Base-by-base conservation (phyloP, 2,329 filamentous ascomycete genomes). In the Apiospora kogelbergensis region DNA sequence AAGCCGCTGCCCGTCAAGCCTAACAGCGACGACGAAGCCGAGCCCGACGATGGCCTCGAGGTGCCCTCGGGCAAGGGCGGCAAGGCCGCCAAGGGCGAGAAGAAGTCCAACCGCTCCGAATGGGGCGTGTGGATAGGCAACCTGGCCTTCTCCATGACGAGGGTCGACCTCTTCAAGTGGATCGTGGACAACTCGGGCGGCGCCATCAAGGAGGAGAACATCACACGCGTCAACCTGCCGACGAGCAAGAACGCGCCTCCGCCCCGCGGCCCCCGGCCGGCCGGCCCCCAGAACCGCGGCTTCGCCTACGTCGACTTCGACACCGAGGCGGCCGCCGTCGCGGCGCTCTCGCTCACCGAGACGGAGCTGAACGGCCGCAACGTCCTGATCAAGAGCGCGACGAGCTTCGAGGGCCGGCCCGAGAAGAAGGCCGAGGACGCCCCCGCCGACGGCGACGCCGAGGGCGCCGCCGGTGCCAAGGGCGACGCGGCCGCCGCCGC, bases 91-190 rank as follows among this genome's bases (percentile, higher is more conserved):
- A 79, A 81, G 45, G 77, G 81, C 68, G 81, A 81, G 70, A 80
- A 81, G 69, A 75, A 79, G 46, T 84, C 86, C 73, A 82, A 84
- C 74, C 91, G 93, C 70, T 96, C 94, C 11, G 90, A 93, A 22
- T 90, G 94, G 80, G 93, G 94, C 71, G 89, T 99, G 73, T 99
- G 96, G 96, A 93, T 99, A 74, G 96, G 97, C 75, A 99, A 99
- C 81, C 82, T 99, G 71, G 89, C 92, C n/a, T 99, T 95, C 84
- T 89, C 88, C 63, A 85, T 91, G 48, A 96, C 92, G 60, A 90
- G 91, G 70, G 84, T 88, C 15, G 90, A 94, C 71, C 83, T 99
- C 65, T 90, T 91, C 76, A 88, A 87, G 70, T 98, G 97, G 86
- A 83, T 99, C n/a, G 87, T 91, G 42, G 87, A 90, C 45, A 89